Evolutionary conservation across 176 grass and related monocot species (phyloP), one percentile per base, ranked within the genome.

Genomic region (Guadua angustifolia): DNA sequence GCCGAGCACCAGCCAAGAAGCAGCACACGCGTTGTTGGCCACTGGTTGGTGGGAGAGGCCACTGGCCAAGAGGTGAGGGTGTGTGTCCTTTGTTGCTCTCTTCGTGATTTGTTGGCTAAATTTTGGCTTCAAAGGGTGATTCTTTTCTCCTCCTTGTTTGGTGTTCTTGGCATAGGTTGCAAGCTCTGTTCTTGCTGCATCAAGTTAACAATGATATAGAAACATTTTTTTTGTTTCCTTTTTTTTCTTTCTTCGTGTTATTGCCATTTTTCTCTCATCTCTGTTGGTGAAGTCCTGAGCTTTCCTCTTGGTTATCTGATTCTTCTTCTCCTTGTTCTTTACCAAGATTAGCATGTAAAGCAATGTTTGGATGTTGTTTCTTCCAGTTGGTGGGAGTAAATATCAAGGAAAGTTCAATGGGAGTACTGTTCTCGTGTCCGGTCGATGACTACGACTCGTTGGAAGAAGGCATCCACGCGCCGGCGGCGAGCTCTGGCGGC

Each of bases 381-480:
- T 33, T 62, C 1, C 42, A 47, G 62, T 24, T 40, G 55, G 73
- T 44, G 21, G 21, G 49, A 47, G 56, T 32, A 35, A 49, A 67
- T 47, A 86, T 79, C 75, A 66, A 4, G 33, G 39, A 0, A 45
- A 40, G 15, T 8, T 33, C 59, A 40, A 86, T 90, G 88, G 88
- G 88, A 8, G 43, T 90, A 58, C n/a, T 87, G 2, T 90, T 90
- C 84, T 87, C 88, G 2, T 90, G 84, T 68, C 88, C 84, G 5
- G 84, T 66, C 17, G 79, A 90, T 38, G 88, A 83, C 32, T 68
- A 79, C 84, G 88, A 90, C 39, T 51, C 84, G 0, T 66, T 86
- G 50, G 79, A 90, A 9, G 79, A 83, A 32, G 17, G 33, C 45
- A 1, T 39, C 32, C 12, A 49, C 40, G 43, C 52, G 29, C 16